Evolutionary conservation across 352 stramenopile species (phyloP), one percentile per base, ranked within the genome.

Genomic region (Phytophthora uliginosa): DNA sequence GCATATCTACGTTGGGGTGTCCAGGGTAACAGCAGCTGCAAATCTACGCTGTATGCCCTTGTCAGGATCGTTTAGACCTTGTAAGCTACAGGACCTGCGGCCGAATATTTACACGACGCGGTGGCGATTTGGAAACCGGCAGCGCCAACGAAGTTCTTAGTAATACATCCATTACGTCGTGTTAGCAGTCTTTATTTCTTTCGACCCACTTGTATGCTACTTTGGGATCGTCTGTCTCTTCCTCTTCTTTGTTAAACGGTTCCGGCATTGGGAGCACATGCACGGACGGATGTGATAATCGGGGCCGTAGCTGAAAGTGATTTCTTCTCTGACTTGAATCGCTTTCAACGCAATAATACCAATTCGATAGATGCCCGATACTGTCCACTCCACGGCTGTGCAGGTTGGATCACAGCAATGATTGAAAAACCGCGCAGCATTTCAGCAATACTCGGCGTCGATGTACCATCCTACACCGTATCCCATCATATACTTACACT

Each of bases 1-100:
- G 24, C 67, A 69, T 15, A 10, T 66, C 7, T 74, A 74, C 12
- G 59, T 74, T 2, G 59, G n/a, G 12, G 26, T 69, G 7, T 74
- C 66, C 1, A 36, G 56, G 2, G 65, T 72, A 3, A 72, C 38
- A 7, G 5, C 56, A 3, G 28, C 15, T 2, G 15, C 24, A 2
- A 9, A 51, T 18, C 18, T 72, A 6, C 47, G 65, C 8, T 72
- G 65, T n/a, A 45, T 72, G 20, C 56, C 56, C 1, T 51, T 66
- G 17, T 72, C 57, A 7, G 56, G 56, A 7, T 7, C 4, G 4
- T 66, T 62, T 24, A 47, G 58, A 17, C 24, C 24, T 26, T 26
- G 24, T 26, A 7, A 12, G 8, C 2, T 72, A 58, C 22, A 47
- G 58, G 18, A 66, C 1, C 51, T 72, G 2, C 36, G 48, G 2